Conservation (phyloP, 495 filamentous ascomycete genomes). For the Hypoxylon crocopeplum region DNA sequence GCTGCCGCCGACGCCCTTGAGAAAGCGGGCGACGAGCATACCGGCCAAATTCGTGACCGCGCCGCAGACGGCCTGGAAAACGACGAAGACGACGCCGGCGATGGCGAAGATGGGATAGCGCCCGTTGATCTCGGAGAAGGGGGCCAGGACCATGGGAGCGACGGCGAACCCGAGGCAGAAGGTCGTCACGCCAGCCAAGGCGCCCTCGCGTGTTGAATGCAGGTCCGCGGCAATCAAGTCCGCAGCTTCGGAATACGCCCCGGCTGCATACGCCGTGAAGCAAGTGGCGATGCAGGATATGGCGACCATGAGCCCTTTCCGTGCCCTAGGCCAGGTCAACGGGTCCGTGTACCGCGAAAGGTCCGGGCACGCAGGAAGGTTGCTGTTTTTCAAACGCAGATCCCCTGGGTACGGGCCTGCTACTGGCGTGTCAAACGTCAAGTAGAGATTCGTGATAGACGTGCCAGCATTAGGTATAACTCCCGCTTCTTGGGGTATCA, state of each 20-base stretch:
- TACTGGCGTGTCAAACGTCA: slow-evolving; percentile 73
- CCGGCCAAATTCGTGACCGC: slow-evolving; percentile 73
- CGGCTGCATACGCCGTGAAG: slow-evolving; percentile 81
- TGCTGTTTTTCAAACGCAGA: slow-evolving; percentile 27
- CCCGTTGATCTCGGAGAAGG: slow-evolving; percentile 88
- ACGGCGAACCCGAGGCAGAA: slow-evolving; percentile 85
- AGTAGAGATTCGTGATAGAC: slow-evolving; percentile 70
- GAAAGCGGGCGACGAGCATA: slow-evolving; percentile 78
- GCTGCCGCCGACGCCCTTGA: slow-evolving; percentile 74
- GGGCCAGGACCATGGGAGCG: slow-evolving; percentile 89
- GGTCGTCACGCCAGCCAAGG: slow-evolving; percentile 78
- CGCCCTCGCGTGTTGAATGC: slow-evolving; percentile 66
- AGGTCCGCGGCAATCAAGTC: slow-evolving; percentile 68
- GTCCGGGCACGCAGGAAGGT: slow-evolving; percentile 64
- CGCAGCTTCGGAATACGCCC: slow-evolving; percentile 75
- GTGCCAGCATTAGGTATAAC: slow-evolving; percentile 13
- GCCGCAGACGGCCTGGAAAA: slow-evolving; percentile 79
- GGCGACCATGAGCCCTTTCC: slow-evolving; percentile 75
- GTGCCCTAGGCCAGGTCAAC: slow-evolving; percentile 71
- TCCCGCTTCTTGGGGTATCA: neutral
- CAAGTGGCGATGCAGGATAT: slow-evolving; percentile 78
- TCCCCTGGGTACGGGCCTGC: slow-evolving; percentile 59
- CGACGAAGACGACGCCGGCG: slow-evolving; percentile 70
- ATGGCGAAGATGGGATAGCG: slow-evolving; percentile 80
- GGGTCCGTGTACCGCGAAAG: slow-evolving; percentile 74